phyloP scores from a whole-genome alignment of 352 stramenopile genomes.

The Aphanomyces stellatus region DNA sequence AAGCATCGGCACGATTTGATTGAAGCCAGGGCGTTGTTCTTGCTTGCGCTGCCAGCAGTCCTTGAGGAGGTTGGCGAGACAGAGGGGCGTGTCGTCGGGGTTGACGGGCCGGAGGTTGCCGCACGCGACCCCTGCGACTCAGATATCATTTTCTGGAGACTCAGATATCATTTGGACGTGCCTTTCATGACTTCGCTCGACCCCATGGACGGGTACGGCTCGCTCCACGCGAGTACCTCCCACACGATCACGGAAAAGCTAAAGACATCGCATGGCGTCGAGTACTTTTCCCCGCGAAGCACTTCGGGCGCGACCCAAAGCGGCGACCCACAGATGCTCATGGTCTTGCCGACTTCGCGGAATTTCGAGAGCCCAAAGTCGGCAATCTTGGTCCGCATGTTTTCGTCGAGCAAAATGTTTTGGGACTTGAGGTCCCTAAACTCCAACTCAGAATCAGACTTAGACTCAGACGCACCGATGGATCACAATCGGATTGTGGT shows the following conservation, averaged over 20 bases:
- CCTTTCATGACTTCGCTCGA: slow-evolving; percentile 82
- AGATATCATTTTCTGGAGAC: not conserved
- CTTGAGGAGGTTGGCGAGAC: slow-evolving; percentile 48
- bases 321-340: slow-evolving; percentile 76
- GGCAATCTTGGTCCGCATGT: slow-evolving; percentile 79
- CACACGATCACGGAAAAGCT: slow-evolving; percentile 88
- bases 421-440: slow-evolving; percentile 58
- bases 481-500: slow-evolving; percentile 95
- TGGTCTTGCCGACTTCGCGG: slow-evolving; percentile 78
- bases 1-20: slow-evolving; percentile 70
- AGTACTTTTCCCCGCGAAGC: slow-evolving; percentile 72
- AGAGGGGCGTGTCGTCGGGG: slow-evolving; percentile 48
- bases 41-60: slow-evolving; percentile 84
- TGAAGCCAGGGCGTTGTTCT: slow-evolving; percentile 68
- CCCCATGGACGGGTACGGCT: slow-evolving; percentile 69
- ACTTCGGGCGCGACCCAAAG: slow-evolving; percentile 78
- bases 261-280: slow-evolving; percentile 73
- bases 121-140: slow-evolving; percentile 37
- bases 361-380: slow-evolving; percentile 81
- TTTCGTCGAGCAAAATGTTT: slow-evolving; percentile 72
- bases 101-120: slow-evolving; percentile 64
- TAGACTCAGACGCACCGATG: no score
- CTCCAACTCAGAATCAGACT: no score
- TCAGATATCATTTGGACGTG: not conserved
- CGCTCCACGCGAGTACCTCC: slow-evolving; percentile 66